A percentile compares a stretch with the other conserved stretches of the same genome.
These are phyloP conservation scores for Phytophthora pisi DNA, from an alignment of 352 stramenopile species.

Conservation along the genomic window DNA sequence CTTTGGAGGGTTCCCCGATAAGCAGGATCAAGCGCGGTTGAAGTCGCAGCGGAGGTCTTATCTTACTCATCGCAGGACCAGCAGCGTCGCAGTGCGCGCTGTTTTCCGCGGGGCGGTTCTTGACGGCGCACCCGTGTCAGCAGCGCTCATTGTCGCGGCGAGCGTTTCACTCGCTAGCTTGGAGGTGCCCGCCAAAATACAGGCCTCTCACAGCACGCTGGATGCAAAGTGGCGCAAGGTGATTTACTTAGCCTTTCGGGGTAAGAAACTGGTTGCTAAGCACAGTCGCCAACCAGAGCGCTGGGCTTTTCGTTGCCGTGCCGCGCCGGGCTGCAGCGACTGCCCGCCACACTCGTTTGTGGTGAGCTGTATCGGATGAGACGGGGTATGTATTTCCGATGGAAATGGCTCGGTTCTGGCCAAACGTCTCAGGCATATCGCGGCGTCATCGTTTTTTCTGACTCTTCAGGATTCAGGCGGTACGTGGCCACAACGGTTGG, in stretches of 20 bases:
- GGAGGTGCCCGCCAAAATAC: background rate
- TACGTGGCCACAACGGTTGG: conserved; percentile 32
- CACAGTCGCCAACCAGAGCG: conserved; percentile 3
- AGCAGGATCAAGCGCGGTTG: background rate
- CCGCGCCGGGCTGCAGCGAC: background rate
- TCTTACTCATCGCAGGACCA: background rate
- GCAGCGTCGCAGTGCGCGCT: conserved; percentile 1
- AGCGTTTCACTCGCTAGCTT: background rate
- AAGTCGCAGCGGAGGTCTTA: conserved; percentile 2
- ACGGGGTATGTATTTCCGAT: background rate
- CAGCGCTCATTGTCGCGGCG: conserved; percentile 2
- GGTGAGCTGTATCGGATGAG: background rate
- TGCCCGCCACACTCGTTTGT: background rate
- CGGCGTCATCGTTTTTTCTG: conserved; percentile 19
- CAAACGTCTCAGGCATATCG: conserved; percentile 27
- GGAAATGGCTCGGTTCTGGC: conserved; percentile 15
- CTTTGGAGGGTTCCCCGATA: background rate
- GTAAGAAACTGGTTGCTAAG: conserved; percentile 11
- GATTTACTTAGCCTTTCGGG: conserved; percentile 4
- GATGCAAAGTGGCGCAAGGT: conserved; percentile 9
- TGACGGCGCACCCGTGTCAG: conserved; percentile 3
- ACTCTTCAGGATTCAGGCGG: conserved; percentile 36
- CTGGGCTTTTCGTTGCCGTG: background rate
- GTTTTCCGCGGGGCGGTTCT: conserved; percentile 1
- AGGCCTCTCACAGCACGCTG: background rate